Conservation (phyloP, 2,329 filamentous ascomycete genomes). For the Hypoxylon sp. region DNA sequence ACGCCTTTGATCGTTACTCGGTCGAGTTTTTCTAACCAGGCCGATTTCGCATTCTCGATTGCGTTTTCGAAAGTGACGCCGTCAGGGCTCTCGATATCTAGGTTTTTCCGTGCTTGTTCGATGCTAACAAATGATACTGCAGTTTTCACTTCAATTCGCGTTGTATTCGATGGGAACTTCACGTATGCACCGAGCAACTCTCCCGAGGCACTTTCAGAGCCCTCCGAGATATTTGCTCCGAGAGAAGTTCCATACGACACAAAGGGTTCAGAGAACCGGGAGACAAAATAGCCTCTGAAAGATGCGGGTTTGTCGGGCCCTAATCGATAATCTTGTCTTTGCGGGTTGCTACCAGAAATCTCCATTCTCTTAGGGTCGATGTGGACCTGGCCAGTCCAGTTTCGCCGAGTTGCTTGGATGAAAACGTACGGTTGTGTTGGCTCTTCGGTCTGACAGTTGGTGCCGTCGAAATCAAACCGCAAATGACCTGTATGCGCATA, state of each 20-base stretch:
- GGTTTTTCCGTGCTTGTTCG: constrained; percentile 60
- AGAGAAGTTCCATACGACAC: constrained; percentile 54
- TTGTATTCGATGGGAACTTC: constrained; percentile 51
- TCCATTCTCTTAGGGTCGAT: constrained; percentile 56
- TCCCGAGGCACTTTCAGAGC: constrained; percentile 48
- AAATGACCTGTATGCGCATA: constrained; percentile 59
- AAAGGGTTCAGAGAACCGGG: constrained; percentile 61
- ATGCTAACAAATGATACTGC: constrained; percentile 62
- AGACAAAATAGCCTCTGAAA: constrained; percentile 62
- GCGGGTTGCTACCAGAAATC: constrained; percentile 59
- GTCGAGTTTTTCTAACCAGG: constrained; percentile 61
- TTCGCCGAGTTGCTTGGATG: constrained; percentile 60
- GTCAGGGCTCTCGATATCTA: constrained; percentile 59
- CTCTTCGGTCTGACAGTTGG: constrained; percentile 4
- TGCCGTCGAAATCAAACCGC: constrained; percentile 55
- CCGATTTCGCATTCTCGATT: constrained; percentile 56
- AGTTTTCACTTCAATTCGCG: constrained; percentile 59
- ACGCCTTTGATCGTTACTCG: constrained; percentile 59
- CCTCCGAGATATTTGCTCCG: constrained; percentile 49
- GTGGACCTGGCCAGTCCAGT: constrained; percentile 60
- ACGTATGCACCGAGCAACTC: constrained; percentile 57
- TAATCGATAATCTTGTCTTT: constrained; percentile 61
- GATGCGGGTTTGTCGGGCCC: constrained; percentile 58
- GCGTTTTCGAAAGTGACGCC: constrained; percentile 55
- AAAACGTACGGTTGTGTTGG: constrained; percentile 55